These are phyloP conservation scores for Colletotrichum sp. DNA, from an alignment of 2,329 filamentous ascomycete genomes.

Conservation along the genomic window DNA sequence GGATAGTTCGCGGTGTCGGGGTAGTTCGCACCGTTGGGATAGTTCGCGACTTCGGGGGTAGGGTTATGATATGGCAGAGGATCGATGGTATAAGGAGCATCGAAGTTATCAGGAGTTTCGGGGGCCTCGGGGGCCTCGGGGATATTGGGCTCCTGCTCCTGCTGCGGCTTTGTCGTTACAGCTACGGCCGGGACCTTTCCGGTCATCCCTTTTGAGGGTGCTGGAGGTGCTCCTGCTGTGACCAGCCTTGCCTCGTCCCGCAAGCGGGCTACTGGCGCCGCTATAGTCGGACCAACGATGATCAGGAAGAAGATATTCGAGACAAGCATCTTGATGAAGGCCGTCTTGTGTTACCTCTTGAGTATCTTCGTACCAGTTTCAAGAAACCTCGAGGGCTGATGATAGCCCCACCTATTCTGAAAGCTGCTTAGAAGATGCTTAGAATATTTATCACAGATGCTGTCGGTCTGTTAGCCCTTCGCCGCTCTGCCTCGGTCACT, in stretches of 20 bases:
- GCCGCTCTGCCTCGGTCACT: background rate
- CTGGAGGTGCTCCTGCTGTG: background rate
- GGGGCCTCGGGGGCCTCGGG: background rate
- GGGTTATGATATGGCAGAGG: background rate
- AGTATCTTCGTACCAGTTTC: background rate
- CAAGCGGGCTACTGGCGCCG: background rate
- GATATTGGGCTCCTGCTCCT: background rate
- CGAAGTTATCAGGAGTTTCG: background rate
- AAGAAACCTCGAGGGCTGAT: rapidly evolving
- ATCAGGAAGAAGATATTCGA: background rate
- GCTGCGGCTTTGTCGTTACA: background rate
- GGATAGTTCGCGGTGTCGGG: background rate
- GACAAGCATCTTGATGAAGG: background rate
- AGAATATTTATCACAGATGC: background rate
- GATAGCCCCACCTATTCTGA: background rate
- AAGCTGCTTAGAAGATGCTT: background rate
- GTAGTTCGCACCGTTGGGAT: background rate
- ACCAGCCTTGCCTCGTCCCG: background rate
- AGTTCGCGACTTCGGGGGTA: background rate
- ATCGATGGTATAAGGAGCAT: background rate
- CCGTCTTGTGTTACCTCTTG: rapidly evolving
- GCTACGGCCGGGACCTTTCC: background rate
- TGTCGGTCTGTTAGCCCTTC: background rate
- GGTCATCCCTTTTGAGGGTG: background rate
- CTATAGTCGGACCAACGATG: background rate